phyloP scores from a whole-genome alignment of 2,329 filamentous ascomycete genomes.

The Aspergillus tamarii region DNA sequence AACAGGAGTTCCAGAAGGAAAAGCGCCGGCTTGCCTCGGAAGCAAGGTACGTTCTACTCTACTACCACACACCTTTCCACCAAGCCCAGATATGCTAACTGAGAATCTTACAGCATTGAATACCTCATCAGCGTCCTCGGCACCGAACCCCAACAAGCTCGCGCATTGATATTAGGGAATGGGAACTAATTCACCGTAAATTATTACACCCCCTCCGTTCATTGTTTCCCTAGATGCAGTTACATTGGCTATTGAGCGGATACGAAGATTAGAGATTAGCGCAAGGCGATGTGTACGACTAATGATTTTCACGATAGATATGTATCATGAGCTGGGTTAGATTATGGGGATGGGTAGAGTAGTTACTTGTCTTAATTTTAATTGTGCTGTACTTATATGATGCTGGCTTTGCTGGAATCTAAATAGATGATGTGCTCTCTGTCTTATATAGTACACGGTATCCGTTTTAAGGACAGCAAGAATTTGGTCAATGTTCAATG shows the following conservation, averaged over 20 bases:
- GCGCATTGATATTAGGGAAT: conserved; percentile 43
- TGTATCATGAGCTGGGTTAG: conserved; percentile 24
- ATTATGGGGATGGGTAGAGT: conserved; percentile 5
- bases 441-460: too few species aligned
- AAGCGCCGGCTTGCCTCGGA: conserved; percentile 69
- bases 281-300: conserved; percentile 35
- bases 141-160: conserved; percentile 57
- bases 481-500: too few species aligned
- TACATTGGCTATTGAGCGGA: background rate
- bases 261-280: background rate
- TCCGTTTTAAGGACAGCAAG: too few species aligned
- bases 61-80: conserved; percentile 22
- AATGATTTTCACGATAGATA: conserved; percentile 45
- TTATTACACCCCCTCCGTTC: conserved; percentile 7
- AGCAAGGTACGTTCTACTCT: conserved; percentile 65
- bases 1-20: conserved; percentile 73
- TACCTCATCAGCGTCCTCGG: conserved; percentile 68
- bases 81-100: conserved; percentile 36
- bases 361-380: background rate
- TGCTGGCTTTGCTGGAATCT: background rate
- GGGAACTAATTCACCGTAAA: conserved; percentile 16
- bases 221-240: conserved; percentile 2
- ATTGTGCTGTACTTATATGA: background rate
- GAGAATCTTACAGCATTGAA: conserved; percentile 54
- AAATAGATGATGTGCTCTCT: background rate